These are phyloP conservation scores for Naganishia antarctica DNA, from an alignment of 768 basidiomycete genomes.

Conservation along the genomic window DNA sequence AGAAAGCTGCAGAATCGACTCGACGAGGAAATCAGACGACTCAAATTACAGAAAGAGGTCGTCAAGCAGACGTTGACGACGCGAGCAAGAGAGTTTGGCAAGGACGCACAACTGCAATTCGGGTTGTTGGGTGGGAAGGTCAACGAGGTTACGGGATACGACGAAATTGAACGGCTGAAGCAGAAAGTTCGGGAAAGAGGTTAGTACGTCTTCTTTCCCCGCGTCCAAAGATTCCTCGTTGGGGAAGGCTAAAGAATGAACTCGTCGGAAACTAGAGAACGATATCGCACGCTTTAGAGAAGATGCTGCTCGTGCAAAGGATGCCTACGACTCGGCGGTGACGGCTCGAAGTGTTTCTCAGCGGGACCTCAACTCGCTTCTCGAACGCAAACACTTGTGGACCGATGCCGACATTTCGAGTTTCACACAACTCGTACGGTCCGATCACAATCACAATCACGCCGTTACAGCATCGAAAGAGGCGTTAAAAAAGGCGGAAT, in stretches of 20 bases:
- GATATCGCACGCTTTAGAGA: conserved; percentile 64
- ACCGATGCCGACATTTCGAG: conserved; percentile 75
- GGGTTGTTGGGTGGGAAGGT: conserved; percentile 71
- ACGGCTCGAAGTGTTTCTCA: conserved; percentile 74
- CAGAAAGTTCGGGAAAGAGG: conserved; percentile 67
- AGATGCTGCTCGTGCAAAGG: conserved; percentile 68
- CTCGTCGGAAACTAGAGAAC: conserved; percentile 65
- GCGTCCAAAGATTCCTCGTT: neutral
- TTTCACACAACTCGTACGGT: conserved; percentile 83
- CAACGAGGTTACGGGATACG: conserved; percentile 86
- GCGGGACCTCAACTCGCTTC: conserved; percentile 88
- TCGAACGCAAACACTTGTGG: conserved; percentile 93
- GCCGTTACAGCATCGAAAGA: conserved; percentile 67
- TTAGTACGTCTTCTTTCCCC: conserved; percentile 49
- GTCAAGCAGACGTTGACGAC: conserved; percentile 1
- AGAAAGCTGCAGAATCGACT: conserved; percentile 14
- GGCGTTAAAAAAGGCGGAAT: conserved; percentile 65
- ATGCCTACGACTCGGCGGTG: conserved; percentile 72
- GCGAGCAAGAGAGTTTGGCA: conserved; percentile 14
- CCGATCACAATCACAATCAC: conserved; percentile 82
- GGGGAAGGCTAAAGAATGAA: conserved; percentile 12
- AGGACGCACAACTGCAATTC: conserved; percentile 50
- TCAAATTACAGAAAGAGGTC: conserved; percentile 5
- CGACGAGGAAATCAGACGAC: conserved; percentile 19
- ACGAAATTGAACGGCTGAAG: conserved; percentile 69